Evolutionary conservation across 441 rosid species (phyloP).

Genomic region (Populus trichocarpa): DNA sequence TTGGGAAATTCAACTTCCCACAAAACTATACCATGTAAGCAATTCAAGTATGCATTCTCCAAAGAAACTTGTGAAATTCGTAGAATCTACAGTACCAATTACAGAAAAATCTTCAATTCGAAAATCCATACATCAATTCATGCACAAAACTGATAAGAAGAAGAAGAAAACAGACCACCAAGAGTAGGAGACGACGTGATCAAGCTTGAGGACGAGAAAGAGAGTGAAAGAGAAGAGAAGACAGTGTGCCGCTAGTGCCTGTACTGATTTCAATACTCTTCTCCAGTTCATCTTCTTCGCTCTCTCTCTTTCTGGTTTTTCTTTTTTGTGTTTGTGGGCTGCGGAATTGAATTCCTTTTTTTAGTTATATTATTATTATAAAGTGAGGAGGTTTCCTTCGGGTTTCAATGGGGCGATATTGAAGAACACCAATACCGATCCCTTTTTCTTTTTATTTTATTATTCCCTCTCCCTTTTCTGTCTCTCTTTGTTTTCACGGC

Average conservation of each 20-base stretch:
- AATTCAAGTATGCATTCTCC: neutral
- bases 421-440: neutral
- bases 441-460: neutral
- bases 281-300: constrained; percentile 64
- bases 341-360: neutral
- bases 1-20: neutral
- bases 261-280: constrained; percentile 82
- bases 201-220: constrained; percentile 75
- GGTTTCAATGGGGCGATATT: neutral
- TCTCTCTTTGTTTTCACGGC: too few relatives aligned
- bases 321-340: neutral
- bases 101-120: neutral
- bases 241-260: constrained; percentile 77
- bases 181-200: constrained; percentile 49
- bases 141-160: neutral
- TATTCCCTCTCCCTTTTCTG: neutral
- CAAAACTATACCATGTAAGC: neutral
- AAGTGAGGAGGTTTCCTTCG: neutral
- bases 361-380: neutral
- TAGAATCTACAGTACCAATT: neutral
- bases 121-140: neutral
- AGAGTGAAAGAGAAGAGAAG: constrained; percentile 72
- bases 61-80: neutral
- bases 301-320: neutral
- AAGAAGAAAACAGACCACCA: constrained; percentile 71